Percentiles rank a stretch among this genome's conserved stretches.
Conservation (phyloP, 179 eudicot species). For the Heliamphora pulchella region DNA sequence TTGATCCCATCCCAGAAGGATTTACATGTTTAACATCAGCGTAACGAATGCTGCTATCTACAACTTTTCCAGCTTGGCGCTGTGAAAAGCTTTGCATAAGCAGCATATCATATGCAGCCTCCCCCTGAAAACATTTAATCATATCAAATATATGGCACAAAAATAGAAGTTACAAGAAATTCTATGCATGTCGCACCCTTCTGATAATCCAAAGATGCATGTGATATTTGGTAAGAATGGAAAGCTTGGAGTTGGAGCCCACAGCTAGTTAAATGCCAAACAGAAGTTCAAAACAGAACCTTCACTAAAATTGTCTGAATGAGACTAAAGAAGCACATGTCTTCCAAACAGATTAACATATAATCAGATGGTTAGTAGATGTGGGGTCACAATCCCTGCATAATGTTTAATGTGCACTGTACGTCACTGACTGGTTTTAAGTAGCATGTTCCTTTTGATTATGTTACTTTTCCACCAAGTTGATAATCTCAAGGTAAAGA, state of each 20-base stretch:
- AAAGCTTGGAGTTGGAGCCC: background rate
- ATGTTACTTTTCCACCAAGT: background rate
- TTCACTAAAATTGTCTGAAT: background rate
- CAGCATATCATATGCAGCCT: slow-evolving; percentile 98
- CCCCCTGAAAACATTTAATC: slow-evolving; percentile 47
- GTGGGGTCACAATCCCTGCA: background rate
- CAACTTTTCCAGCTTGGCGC: slow-evolving; percentile 91
- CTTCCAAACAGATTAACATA: background rate
- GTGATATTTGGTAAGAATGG: background rate
- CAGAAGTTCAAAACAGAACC: background rate
- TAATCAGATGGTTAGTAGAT: background rate
- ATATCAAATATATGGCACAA: background rate
- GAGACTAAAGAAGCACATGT: background rate
- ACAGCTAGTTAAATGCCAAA: background rate
- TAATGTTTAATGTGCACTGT: background rate
- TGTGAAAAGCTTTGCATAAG: slow-evolving; percentile 94
- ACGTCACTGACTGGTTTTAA: background rate
- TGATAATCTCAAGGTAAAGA: background rate
- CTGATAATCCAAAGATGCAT: background rate
- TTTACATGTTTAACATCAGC: slow-evolving; percentile 83
- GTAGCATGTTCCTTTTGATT: background rate
- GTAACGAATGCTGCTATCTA: slow-evolving; percentile 57
- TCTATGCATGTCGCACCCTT: background rate
- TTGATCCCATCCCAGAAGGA: slow-evolving; percentile 47
- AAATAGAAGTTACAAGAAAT: background rate